A percentile compares a stretch with the other conserved stretches of the same genome.
Conservation (phyloP, 2,329 filamentous ascomycete genomes). For the Colletotrichum siamense region DNA sequence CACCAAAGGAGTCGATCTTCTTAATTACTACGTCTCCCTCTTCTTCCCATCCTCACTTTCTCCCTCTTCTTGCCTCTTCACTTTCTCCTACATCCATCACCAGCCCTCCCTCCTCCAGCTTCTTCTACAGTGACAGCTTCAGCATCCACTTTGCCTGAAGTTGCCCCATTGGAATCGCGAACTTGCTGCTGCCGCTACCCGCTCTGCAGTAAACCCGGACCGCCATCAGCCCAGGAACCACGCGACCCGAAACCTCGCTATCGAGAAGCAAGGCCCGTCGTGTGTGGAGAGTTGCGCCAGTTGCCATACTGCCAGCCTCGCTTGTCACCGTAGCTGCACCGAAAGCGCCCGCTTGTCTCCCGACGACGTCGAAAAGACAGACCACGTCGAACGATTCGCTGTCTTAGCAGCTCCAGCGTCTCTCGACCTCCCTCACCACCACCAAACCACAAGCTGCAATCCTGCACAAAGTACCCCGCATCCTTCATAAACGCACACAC, state of each 20-base stretch:
- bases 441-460: neutral
- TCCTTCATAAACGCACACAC: slow-evolving; percentile 19
- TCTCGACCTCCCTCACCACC: neutral
- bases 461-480: slow-evolving; percentile 21
- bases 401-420: slow-evolving; percentile 1
- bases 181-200: slow-evolving; percentile 17
- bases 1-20: slow-evolving; percentile 7
- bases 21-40: slow-evolving; percentile 15
- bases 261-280: neutral
- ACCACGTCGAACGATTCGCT: slow-evolving; percentile 13
- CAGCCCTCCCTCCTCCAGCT: neutral
- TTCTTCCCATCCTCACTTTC: neutral
- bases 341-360: slow-evolving; percentile 3
- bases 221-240: slow-evolving; percentile 2
- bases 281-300: slow-evolving; percentile 18
- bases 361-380: slow-evolving; percentile 3
- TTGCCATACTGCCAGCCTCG: slow-evolving; percentile 3
- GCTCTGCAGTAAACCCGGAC: slow-evolving; percentile 2
- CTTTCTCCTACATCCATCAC: neutral
- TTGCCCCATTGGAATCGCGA: neutral
- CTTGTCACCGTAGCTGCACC: neutral
- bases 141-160: neutral
- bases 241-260: slow-evolving; percentile 6
- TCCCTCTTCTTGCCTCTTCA: neutral
- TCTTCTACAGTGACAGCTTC: neutral